Evolutionary conservation across 768 basidiomycete genomes (phyloP).

Genomic region (Tylopilus plumbeoviolaceoides): DNA sequence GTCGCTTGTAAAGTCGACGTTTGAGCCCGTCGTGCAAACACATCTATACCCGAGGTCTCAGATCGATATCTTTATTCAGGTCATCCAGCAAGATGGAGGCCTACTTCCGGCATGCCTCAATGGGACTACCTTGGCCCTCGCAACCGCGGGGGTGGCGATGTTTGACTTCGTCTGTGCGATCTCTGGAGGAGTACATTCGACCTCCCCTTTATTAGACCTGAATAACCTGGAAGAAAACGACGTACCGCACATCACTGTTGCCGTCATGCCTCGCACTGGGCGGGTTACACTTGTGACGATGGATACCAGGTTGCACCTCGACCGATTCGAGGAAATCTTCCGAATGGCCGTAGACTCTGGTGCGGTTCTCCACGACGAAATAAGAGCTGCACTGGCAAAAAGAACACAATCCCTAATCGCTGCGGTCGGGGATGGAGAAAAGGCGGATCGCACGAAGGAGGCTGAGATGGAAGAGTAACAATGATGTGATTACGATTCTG

Average conservation of each 20-base stretch:
- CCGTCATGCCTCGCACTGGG: conserved; percentile 81
- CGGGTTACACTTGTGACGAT: conserved; percentile 86
- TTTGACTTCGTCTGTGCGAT: conserved; percentile 89
- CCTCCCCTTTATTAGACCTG: conserved; percentile 81
- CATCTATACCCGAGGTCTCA: conserved; percentile 89
- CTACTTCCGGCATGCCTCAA: conserved; percentile 91
- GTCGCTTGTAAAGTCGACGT: conserved; percentile 85
- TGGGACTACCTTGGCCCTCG: conserved; percentile 88
- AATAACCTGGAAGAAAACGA: conserved; percentile 88
- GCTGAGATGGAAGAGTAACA: conserved; percentile 38
- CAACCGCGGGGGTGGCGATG: conserved; percentile 86
- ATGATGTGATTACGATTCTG: conserved; percentile 13
- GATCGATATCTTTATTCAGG: conserved; percentile 91
- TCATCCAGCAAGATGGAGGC: conserved; percentile 92
- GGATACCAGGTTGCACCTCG: conserved; percentile 92
- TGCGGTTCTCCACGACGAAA: conserved; percentile 75
- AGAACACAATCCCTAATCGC: conserved; percentile 60
- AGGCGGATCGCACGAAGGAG: conserved; percentile 29
- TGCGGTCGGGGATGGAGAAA: conserved; percentile 52
- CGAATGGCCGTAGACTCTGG: conserved; percentile 73
- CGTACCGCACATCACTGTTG: conserved; percentile 83
- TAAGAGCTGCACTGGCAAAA: conserved; percentile 66
- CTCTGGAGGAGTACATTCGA: conserved; percentile 81
- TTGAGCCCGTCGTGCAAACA: conserved; percentile 92
- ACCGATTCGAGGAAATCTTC: conserved; percentile 89